Evolutionary conservation across 2,329 filamentous ascomycete genomes (phyloP), one percentile per base, ranked within the genome.

Genomic region (Penicillium thymicola): DNA sequence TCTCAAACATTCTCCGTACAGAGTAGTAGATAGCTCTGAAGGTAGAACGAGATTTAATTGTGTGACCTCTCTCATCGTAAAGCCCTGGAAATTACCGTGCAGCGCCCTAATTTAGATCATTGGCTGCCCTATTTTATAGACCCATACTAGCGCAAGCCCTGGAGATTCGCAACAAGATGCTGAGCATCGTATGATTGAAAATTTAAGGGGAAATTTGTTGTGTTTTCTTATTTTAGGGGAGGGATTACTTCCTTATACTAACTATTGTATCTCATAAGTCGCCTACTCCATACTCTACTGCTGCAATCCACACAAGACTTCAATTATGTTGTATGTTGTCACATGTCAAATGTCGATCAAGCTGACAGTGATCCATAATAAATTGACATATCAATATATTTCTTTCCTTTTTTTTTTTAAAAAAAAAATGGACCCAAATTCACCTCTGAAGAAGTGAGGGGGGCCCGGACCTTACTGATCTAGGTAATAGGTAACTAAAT

Each of bases 291-390:
- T 8, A 30, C 16, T 45, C 30, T 27, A 27, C 25, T 27, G 6
- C 7, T n/a, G 8, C 42, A 45, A 21, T 30, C 16, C 9, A 25
- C 25, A 25, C n/a, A 32, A 32, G 30, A 21, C 18, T 32, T n/a
- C 18, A 34, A 13, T n/a, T n/a, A n/a, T 47, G 21, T 2, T 21
- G 21, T 21, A 21, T 21, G 21, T 21, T 21, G 21, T 45, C 49
- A 51, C 40, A 51, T 45, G 49, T 51, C 49, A 51, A 16, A 42
- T 21, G 27, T 36, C 38, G 40, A 36, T 44, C 38, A 51, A 25
- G 13, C 36, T 41, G 47, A 50, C 34, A 38, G 11, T 11, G 42
- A 28, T 50, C 47, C 27, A 18, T 42, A 43, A 32, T 32, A 13
- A 36, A 23, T 34, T 23, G 41, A 36, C 23, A 45, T 36, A n/a